Conservation (phyloP, 371 early-diverging fungal genomes). For the Haplosporangium sp. region DNA sequence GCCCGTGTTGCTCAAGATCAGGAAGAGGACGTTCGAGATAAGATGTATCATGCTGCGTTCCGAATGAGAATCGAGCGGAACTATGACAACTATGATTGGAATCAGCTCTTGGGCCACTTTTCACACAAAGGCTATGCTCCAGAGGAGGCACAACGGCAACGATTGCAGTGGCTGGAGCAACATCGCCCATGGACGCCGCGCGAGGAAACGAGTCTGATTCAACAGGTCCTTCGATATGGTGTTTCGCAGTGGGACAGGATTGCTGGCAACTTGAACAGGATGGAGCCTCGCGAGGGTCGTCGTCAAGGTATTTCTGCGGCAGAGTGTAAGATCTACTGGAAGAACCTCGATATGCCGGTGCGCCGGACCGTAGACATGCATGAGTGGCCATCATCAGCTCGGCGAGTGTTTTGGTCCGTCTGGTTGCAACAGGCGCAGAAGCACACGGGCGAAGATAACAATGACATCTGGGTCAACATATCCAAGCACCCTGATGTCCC, state of each 20-base stretch:
- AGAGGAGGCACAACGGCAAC: neutral
- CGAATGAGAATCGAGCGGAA: conserved; percentile 1
- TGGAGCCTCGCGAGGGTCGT: too few species aligned
- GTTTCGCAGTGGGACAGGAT: conserved; percentile 2
- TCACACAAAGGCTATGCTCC: neutral
- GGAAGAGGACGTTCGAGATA: neutral
- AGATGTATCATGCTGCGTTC: neutral
- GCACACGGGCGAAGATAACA: neutral
- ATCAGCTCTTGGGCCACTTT: neutral
- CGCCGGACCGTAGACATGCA: neutral
- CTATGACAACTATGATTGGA: conserved; percentile 2
- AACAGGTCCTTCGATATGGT: conserved; percentile 11
- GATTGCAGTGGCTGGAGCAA: conserved; percentile 2
- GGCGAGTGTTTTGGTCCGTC: neutral
- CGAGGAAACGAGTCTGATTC: conserved; percentile 9
- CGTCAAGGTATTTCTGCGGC: neutral
- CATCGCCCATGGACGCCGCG: conserved; percentile 1
- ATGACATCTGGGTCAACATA: neutral
- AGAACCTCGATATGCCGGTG: conserved; percentile 18
- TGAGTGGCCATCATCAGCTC: neutral
- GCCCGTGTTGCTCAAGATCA: neutral
- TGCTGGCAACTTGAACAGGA: neutral
- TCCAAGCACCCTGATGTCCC: neutral
- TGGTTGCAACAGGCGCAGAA: neutral
- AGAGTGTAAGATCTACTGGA: conserved; percentile 15